Evolutionary conservation across 1,284 basidiomycete genomes (phyloP).

Genomic region (Exsudoporus floridanus): DNA sequence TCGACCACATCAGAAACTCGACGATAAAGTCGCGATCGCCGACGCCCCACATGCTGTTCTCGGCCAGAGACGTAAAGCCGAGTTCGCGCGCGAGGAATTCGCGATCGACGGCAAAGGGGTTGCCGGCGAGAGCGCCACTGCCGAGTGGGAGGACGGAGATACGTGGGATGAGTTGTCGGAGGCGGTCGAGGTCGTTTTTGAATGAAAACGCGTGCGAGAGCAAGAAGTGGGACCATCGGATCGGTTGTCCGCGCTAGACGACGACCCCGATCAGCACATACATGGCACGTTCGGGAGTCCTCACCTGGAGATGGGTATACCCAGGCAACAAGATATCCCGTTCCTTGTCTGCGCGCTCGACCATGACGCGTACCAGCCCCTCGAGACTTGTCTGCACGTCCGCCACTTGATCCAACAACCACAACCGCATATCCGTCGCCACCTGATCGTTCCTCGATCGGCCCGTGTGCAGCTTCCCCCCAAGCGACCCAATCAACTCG

Average conservation of each 20-base stretch:
- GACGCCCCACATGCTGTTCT: constrained; percentile 95
- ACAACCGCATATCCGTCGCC: constrained; percentile 95
- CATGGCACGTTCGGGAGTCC: background rate
- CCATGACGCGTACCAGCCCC: constrained; percentile 84
- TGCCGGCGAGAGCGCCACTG: constrained; percentile 93
- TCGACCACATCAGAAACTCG: constrained; percentile 97
- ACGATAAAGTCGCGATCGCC: constrained; percentile 96
- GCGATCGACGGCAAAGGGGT: constrained; percentile 90
- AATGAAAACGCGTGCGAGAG: constrained; percentile 95
- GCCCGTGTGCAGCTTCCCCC: constrained; percentile 94
- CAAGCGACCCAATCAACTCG: constrained; percentile 89
- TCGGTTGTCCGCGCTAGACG: constrained; percentile 88
- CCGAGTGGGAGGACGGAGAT: constrained; percentile 93
- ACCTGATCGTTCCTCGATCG: constrained; percentile 97
- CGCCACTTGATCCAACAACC: constrained; percentile 83
- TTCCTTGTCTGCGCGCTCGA: constrained; percentile 89
- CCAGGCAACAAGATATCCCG: constrained; percentile 90
- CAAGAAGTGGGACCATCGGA: constrained; percentile 96
- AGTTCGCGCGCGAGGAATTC: constrained; percentile 86
- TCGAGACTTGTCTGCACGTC: constrained; percentile 74
- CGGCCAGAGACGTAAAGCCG: constrained; percentile 80
- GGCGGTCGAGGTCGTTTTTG: constrained; percentile 82
- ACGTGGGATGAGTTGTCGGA: constrained; percentile 82
- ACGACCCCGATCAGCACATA: background rate
- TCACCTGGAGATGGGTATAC: constrained; percentile 94